Percentiles rank a stretch among this genome's conserved stretches.
These are phyloP conservation scores for Fusarium floridanum DNA, from an alignment of 2,329 filamentous ascomycete species.

Conservation along the genomic window DNA sequence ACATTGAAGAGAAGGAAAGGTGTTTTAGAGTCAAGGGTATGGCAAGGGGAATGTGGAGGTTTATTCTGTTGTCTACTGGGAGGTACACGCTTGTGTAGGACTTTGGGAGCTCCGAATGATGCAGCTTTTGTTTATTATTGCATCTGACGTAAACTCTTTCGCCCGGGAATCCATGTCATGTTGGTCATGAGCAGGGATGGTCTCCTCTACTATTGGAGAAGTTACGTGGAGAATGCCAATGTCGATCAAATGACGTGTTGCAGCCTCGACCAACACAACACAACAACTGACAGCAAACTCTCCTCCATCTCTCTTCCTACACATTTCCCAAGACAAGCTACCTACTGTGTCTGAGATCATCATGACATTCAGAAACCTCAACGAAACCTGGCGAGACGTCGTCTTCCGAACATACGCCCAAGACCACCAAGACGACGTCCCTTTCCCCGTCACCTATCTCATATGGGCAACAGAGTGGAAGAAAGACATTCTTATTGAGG, in stretches of 20 bases:
- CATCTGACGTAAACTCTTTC: neutral
- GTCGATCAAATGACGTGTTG: neutral
- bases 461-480: constrained; percentile 18
- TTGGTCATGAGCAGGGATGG: neutral
- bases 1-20: neutral
- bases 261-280: neutral
- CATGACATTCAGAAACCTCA: constrained; percentile 35
- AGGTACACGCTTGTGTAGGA: neutral
- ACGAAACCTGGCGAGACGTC: constrained; percentile 32
- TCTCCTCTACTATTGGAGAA: neutral
- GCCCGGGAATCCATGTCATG: neutral
- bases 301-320: neutral
- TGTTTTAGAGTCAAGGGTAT: neutral
- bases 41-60: neutral
- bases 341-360: neutral
- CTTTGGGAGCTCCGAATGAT: neutral
- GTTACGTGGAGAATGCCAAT: neutral
- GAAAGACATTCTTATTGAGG: constrained; percentile 9
- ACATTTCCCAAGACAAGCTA: neutral
- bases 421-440: constrained; percentile 43
- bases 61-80: neutral
- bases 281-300: neutral
- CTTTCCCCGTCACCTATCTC: constrained; percentile 41
- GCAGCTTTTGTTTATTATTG: neutral
- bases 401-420: constrained; percentile 22